A percentile compares a stretch with the other conserved stretches of the same genome.
Conservation (phyloP, 2,329 filamentous ascomycete genomes). For the Leptographium radiaticola region DNA sequence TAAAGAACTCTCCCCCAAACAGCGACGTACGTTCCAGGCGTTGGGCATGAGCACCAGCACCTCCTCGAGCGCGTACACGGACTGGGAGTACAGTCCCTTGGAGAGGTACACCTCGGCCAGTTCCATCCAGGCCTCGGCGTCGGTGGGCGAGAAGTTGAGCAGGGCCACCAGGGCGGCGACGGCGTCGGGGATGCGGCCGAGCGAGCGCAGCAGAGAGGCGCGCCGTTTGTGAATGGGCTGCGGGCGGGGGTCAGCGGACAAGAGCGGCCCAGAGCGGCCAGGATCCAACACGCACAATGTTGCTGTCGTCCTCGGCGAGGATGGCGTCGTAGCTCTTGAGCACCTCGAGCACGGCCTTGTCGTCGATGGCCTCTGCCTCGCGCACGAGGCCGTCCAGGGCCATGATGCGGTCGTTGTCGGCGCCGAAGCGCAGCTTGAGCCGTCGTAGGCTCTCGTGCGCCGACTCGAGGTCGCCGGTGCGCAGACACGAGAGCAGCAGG, state of each 20-base stretch:
- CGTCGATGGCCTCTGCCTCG: slow-evolving; percentile 61
- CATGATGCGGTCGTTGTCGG: slow-evolving; percentile 73
- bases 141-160: slow-evolving; percentile 73
- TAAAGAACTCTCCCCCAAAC: not conserved
- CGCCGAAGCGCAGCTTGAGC: slow-evolving; percentile 68
- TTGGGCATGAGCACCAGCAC: slow-evolving; percentile 77
- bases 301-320: slow-evolving; percentile 59
- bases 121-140: slow-evolving; percentile 89
- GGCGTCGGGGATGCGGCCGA: slow-evolving; percentile 59
- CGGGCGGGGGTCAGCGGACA: not conserved
- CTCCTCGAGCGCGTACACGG: slow-evolving; percentile 81
- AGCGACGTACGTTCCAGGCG: slow-evolving; percentile 72
- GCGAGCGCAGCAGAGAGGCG: slow-evolving; percentile 63
- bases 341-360: slow-evolving; percentile 52
- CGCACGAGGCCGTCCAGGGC: slow-evolving; percentile 71
- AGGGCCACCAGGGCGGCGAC: slow-evolving; percentile 61
- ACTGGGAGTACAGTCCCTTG: slow-evolving; percentile 68
- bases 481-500: slow-evolving; percentile 69
- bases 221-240: slow-evolving; percentile 77
- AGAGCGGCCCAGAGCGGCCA: not conserved
- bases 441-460: slow-evolving; percentile 65
- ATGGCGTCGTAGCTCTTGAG: slow-evolving; percentile 68
- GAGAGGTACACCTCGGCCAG: slow-evolving; percentile 74
- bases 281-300: slow-evolving; percentile 48
- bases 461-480: slow-evolving; percentile 67